These are phyloP conservation scores for Eucalyptus pauciflora DNA, from an alignment of 345 rosid genomes.

Conservation along the genomic window DNA sequence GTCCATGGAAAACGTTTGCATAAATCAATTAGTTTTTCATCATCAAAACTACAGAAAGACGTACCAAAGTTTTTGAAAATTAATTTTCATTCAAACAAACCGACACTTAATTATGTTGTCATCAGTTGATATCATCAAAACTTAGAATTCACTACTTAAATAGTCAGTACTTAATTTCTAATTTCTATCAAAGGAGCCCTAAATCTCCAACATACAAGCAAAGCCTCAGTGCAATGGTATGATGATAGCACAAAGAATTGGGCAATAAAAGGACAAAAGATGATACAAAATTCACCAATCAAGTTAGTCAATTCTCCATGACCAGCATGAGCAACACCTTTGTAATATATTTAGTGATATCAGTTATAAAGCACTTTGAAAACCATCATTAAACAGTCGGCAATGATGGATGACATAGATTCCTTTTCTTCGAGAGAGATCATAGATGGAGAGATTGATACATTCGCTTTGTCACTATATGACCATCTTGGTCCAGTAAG, in stretches of 20 bases:
- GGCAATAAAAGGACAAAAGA: not conserved
- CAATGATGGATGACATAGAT: not conserved
- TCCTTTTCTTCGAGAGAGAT: not conserved
- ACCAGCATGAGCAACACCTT: not conserved
- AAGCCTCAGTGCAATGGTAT: not conserved
- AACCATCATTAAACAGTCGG: not conserved
- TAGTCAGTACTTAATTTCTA: accelerated
- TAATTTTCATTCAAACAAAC: not conserved
- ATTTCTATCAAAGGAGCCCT: not conserved
- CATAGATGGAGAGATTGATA: not conserved
- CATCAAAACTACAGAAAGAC: too few relatives aligned
- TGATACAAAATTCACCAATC: not conserved
- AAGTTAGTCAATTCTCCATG: not conserved
- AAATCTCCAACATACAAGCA: not conserved
- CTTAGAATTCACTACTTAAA: not conserved
- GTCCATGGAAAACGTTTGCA: not conserved
- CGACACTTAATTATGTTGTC: accelerated
- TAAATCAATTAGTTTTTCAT: too few relatives aligned
- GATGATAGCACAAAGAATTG: not conserved
- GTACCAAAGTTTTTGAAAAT: accelerated
- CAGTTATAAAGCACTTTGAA: not conserved
- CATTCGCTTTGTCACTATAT: not conserved
- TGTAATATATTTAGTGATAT: not conserved
- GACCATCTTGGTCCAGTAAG: not conserved
- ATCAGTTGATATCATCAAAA: not conserved